phyloP scores from a whole-genome alignment of 192 early-diverging fungal genomes.

The Coemansia sp. region DNA sequence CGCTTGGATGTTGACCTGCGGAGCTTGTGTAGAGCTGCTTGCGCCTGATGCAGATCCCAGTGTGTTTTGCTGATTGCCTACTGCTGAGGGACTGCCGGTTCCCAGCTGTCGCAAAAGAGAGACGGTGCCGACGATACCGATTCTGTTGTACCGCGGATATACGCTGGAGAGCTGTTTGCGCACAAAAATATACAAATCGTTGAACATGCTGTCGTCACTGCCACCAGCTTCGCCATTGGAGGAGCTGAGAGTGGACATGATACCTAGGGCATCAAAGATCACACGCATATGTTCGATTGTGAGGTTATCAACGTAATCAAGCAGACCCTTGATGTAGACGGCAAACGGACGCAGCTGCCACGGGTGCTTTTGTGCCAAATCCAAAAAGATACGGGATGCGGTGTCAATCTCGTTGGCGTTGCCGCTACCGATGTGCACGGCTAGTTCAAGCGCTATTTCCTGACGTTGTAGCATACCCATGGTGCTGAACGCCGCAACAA shows the following conservation, averaged over 20 bases:
- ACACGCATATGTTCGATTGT: conserved; percentile 62
- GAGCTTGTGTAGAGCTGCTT: conserved; percentile 41
- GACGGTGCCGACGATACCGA: conserved; percentile 71
- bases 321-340: conserved; percentile 68
- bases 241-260: conserved; percentile 48
- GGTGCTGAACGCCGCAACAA: conserved; percentile 29
- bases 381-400: conserved; percentile 57
- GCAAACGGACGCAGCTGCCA: conserved; percentile 60
- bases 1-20: conserved; percentile 31
- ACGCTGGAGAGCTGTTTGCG: conserved; percentile 78
- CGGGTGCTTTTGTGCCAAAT: conserved; percentile 56
- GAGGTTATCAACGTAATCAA: conserved; percentile 74
- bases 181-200: conserved; percentile 71
- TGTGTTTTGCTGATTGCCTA: too few relatives aligned
- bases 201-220: conserved; percentile 56
- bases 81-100: conserved; percentile 14
- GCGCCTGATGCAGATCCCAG: not conserved
- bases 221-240: conserved; percentile 18
- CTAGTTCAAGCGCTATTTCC: conserved; percentile 75
- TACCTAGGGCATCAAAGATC: conserved; percentile 67
- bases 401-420: conserved; percentile 63
- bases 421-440: conserved; percentile 76
- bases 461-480: conserved; percentile 71
- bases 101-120: conserved; percentile 66
- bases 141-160: conserved; percentile 61